Evolutionary conservation across 2,329 filamentous ascomycete species (phyloP).

Genomic region (Curvularia hawaiiensis): DNA sequence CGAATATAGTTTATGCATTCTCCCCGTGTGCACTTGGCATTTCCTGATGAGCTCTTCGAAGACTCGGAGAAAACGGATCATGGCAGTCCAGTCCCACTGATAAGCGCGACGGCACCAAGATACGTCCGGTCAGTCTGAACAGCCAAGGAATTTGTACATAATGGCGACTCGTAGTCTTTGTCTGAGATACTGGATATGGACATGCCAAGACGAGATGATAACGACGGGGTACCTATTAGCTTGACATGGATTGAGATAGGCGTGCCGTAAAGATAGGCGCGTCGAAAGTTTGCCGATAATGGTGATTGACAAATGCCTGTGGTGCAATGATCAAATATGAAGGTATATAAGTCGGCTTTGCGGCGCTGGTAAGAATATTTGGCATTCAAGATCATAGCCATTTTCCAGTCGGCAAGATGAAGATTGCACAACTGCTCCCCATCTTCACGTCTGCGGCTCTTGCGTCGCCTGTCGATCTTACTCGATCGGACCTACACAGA

Average conservation of each 20-base stretch:
- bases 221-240: conserved; percentile 5
- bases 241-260: conserved; percentile 15
- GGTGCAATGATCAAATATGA: neutral
- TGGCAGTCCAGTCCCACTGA: conserved; percentile 17
- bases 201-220: conserved; percentile 13
- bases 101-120: conserved; percentile 11
- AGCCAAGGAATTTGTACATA: conserved; percentile 6
- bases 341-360: conserved; percentile 8
- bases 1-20: neutral
- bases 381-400: neutral
- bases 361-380: neutral
- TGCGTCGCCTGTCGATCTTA: conserved; percentile 30
- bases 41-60: conserved; percentile 10
- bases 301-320: conserved; percentile 1
- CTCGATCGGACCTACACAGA: conserved; percentile 21
- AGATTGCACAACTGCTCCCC: conserved; percentile 24
- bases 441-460: conserved; percentile 26
- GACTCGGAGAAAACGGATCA: conserved; percentile 7
- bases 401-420: conserved; percentile 26
- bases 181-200: conserved; percentile 2
- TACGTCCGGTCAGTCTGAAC: neutral
- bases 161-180: conserved; percentile 4
- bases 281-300: conserved; percentile 4
- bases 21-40: conserved; percentile 7
- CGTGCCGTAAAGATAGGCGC: conserved; percentile 11